Conservation (phyloP, 768 basidiomycete genomes). For the Xerocomellus amylosporus region DNA sequence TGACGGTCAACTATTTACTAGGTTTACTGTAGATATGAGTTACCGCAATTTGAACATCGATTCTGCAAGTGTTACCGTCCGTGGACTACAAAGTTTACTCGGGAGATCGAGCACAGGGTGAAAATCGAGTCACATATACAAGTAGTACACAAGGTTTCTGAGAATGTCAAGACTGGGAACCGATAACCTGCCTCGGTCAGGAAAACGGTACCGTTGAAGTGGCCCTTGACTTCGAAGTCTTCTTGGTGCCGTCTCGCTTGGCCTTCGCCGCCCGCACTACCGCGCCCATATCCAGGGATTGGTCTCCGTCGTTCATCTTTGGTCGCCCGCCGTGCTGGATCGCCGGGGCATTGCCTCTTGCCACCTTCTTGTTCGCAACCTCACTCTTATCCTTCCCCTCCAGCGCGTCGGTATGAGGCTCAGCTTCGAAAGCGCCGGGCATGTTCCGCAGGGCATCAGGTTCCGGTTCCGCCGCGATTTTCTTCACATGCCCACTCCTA, state of each 20-base stretch:
- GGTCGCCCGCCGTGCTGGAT: not conserved
- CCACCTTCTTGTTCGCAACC: too few relatives aligned
- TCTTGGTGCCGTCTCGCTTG: not conserved
- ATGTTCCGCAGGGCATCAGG: too few relatives aligned
- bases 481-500: too few relatives aligned
- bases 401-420: not conserved
- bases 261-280: not conserved
- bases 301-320: not conserved
- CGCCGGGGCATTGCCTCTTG: too few relatives aligned
- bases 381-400: too few relatives aligned
- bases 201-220: too few relatives aligned
- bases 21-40: not conserved
- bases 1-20: not conserved
- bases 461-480: too few relatives aligned
- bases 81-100: not conserved
- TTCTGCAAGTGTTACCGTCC: not conserved
- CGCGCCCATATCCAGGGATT: too few relatives aligned
- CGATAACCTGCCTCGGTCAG: not conserved
- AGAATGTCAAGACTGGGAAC: not conserved
- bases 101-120: not conserved
- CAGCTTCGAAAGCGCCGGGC: too few relatives aligned
- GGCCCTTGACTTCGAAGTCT: not conserved
- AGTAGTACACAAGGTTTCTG: not conserved
- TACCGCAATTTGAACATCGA: not conserved
- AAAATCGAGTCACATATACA: not conserved